Conservation (phyloP, 169 alveolate genomes). For the Pseudocohnilembus persalinus region DNA sequence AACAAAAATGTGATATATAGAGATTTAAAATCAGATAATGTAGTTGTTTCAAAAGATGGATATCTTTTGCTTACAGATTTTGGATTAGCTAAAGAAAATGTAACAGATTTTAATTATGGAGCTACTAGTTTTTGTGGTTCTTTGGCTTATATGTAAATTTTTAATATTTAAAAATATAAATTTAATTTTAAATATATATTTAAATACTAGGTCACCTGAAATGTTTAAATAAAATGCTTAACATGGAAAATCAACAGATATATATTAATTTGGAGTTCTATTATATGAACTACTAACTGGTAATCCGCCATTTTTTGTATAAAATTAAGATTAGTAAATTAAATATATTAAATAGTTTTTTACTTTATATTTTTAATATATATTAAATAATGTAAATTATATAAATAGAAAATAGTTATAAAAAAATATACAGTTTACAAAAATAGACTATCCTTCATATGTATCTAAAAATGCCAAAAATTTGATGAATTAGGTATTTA, state of each 20-base stretch:
- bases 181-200: too few species aligned
- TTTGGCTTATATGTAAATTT: background rate
- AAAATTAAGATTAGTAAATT: background rate
- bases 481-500: background rate
- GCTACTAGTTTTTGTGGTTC: background rate
- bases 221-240: background rate
- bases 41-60: background rate
- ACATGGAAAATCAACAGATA: background rate
- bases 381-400: too few species aligned
- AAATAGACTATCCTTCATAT: background rate
- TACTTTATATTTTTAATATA: background rate
- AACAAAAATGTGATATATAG: background rate
- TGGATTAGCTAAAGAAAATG: background rate
- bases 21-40: background rate
- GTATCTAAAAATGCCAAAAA: background rate
- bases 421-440: background rate
- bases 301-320: background rate
- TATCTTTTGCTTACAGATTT: background rate
- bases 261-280: background rate
- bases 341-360: too few species aligned
- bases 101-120: background rate
- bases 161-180: too few species aligned
- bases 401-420: background rate
- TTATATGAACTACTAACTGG: background rate
- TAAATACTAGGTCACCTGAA: background rate